Percentiles rank a stretch among this genome's conserved stretches.
These are phyloP conservation scores for Citrus mangshanensis DNA, from an alignment of 345 rosid species.

Conservation along the genomic window DNA sequence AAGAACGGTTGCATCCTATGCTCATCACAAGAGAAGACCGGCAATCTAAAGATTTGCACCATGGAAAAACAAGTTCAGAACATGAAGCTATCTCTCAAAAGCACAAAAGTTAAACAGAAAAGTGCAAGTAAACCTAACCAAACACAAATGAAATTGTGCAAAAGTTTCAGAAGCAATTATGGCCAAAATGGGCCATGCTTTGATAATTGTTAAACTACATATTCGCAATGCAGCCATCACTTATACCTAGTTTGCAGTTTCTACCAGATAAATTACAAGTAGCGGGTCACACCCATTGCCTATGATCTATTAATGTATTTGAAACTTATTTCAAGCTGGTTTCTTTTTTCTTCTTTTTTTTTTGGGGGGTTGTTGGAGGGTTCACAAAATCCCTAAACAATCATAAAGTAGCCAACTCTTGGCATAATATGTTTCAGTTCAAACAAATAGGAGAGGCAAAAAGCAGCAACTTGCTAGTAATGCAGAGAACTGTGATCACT, in stretches of 20 bases:
- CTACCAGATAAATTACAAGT: neutral
- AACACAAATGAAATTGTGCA: neutral
- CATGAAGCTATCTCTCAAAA: neutral
- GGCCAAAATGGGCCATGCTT: neutral
- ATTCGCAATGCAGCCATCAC: neutral
- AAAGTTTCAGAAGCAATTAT: neutral
- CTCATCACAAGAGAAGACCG: constrained; percentile 37
- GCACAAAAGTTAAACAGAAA: neutral
- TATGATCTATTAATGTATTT: neutral
- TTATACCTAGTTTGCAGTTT: neutral
- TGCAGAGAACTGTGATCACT: neutral
- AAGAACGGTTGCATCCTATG: constrained; percentile 46
- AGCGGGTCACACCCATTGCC: neutral
- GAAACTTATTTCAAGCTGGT: neutral
- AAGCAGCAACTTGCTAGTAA: neutral
- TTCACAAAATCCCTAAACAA: neutral
- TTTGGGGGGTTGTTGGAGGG: no score
- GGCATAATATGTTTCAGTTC: neutral
- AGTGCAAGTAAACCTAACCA: neutral
- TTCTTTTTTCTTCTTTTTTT: no score
- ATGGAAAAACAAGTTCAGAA: constrained; percentile 5
- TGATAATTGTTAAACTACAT: neutral
- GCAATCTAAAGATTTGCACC: constrained; percentile 34
- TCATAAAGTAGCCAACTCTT: neutral
- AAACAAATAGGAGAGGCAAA: neutral